Evolutionary conservation across 2,329 filamentous ascomycete species (phyloP), one percentile per base, ranked within the genome.

Genomic region (Sporothrix curviconia): DNA sequence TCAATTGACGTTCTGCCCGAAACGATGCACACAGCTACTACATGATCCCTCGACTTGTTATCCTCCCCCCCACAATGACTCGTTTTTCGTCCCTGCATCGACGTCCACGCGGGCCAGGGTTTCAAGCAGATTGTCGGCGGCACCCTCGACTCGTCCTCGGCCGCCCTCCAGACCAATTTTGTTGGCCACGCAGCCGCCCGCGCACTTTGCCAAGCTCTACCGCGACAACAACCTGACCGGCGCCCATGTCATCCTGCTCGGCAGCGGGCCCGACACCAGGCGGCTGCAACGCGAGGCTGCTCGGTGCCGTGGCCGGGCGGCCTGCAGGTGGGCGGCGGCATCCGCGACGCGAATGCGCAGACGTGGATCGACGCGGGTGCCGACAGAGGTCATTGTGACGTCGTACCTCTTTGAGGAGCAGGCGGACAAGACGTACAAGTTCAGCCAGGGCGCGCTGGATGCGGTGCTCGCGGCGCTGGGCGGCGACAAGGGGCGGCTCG

Each of bases 41-140:
- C 40, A 19, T n/a, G 5, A 22, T 36, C 24, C 15, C 12, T 7
- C 25, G n/a, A 15, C 28, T 30, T 8, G 22, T 24, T 6, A 7
- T 30, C 5, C 55, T 15, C 44, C n/a, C 24, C 24, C 28, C 37
- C 30, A 57, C 34, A n/a, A 66, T 99, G 94, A 97, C 94, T 3
- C 85, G 86, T 65, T 99, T n/a, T 99, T 69, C 82, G 94, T 39
- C 94, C 94, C 19, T 99, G 94, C 69, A 97, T 99, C 72, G 94
- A 99, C 74, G 82, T 99, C 55, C 94, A 99, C 72, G 87, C 92
- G n/a, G 94, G 94, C 14, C 87, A 92, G 69, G 94, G n/a, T n/a
- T n/a, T 99, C 59, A 99, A 99, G 77, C 94, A 99, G 72, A 99
- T 99, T 65, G 92, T 99, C 40, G 94, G 94, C 65, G 92, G 94